A percentile compares a stretch with the other conserved stretches of the same genome.
Evolutionary conservation across 208 protist genomes (phyloP).

Genomic region (Vickermania spadyakhi): DNA sequence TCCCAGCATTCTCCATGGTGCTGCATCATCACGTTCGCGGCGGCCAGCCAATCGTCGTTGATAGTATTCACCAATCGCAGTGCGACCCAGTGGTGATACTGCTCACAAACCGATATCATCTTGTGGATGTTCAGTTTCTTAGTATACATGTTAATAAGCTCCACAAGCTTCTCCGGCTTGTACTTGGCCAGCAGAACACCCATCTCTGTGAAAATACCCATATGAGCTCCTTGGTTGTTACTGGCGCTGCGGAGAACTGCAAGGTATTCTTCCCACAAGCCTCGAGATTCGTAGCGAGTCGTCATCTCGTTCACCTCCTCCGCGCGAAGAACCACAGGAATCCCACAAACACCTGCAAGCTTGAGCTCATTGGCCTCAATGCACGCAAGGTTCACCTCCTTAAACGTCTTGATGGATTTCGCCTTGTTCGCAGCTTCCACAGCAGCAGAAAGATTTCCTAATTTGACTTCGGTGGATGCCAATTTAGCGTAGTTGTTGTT

Average conservation of each 20-base stretch:
- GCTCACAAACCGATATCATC: slow-evolving; percentile 91
- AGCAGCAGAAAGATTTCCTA: slow-evolving; percentile 92
- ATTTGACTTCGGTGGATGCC: slow-evolving; percentile 93
- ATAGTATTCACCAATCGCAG: slow-evolving; percentile 95
- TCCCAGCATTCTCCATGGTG: slow-evolving; percentile 97
- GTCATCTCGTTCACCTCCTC: slow-evolving; percentile 96
- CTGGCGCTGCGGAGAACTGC: slow-evolving; percentile 93
- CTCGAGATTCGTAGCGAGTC: slow-evolving; percentile 78
- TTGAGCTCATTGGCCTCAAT: slow-evolving; percentile 97
- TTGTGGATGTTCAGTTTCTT: slow-evolving; percentile 97
- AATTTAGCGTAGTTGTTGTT: slow-evolving; percentile 95
- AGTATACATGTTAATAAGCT: slow-evolving; percentile 98
- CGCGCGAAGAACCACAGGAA: slow-evolving; percentile 97
- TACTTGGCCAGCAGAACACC: slow-evolving; percentile 99
- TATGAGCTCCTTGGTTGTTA: slow-evolving; percentile 94
- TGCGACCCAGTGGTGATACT: slow-evolving; percentile 94
- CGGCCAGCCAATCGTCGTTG: slow-evolving; percentile 99
- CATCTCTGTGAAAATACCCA: slow-evolving; percentile 99
- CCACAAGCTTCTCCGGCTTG: slow-evolving; percentile 98
- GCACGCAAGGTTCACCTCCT: slow-evolving; percentile 96
- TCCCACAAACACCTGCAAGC: slow-evolving; percentile 95
- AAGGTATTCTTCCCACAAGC: slow-evolving; percentile 95
- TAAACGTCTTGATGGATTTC: slow-evolving; percentile 95
- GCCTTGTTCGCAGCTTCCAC: slow-evolving; percentile 99
- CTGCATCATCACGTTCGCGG: slow-evolving; percentile 95